Evolutionary conservation across 441 rosid species (phyloP), one percentile per base, ranked within the genome.

Genomic region (Corymbia calophylla): DNA sequence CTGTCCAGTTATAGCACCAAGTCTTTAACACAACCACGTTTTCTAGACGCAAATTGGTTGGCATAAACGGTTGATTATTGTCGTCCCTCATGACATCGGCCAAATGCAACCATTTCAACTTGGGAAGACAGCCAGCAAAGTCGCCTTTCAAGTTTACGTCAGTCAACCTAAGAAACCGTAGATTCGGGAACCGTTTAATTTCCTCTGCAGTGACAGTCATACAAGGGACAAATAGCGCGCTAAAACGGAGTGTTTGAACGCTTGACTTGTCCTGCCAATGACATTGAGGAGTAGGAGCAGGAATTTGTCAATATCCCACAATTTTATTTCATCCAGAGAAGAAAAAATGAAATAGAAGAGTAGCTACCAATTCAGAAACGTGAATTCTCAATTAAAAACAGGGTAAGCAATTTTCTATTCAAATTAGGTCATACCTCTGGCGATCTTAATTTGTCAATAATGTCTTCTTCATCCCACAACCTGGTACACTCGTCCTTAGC

Each of bases 11-110:
- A 16, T n/a, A 16, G 73, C 5, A 4, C 0, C 0, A 0, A 64
- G 5, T 15, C 3, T 0, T 0, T 32, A n/a, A 7, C 73, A 64
- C 3, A 31, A n/a, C 73, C 0, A 64, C 73, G 21, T 16, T 0
- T 64, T n/a, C 21, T 0, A 64, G 21, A 64, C 27, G 73, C 73
- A 64, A 64, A 16, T n/a, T 64, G 73, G 73, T n/a, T n/a, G 11
- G 19, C 73, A 15, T 64, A 64, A 1, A 3, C 9, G 2, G 9
- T 29, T 0, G 56, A 17, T 16, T 7, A 17, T 39, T 5, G 5
- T 5, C 44, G 44, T 5, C 44, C 5, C 44, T 39, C 5, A 39
- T 39, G 44, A 35, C 39, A 35, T 35, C 1, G 0, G 5, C 0
- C 73, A 64, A n/a, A 64, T 1, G 0, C 3, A 64, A 6, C 19